phyloP scores from a whole-genome alignment of 352 stramenopile species.

The Phytophthora agathidicida region DNA sequence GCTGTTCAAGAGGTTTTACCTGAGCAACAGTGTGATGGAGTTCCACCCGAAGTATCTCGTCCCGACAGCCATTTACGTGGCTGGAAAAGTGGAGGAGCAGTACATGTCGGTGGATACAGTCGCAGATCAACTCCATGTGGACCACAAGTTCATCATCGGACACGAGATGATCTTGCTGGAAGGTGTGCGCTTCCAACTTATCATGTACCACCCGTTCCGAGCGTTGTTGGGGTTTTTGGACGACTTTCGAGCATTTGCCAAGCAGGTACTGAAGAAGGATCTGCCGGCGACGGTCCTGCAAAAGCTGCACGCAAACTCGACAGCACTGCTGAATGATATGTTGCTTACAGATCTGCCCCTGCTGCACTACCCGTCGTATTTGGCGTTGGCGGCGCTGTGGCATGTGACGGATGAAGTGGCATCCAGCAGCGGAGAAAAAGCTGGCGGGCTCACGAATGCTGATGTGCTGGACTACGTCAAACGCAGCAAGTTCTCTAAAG shows the following conservation, averaged over 20 bases:
- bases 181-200: slow-evolving; percentile 88
- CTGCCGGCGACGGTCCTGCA: slow-evolving; percentile 70
- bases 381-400: slow-evolving; percentile 71
- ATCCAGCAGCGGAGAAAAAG: slow-evolving; percentile 33
- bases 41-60: slow-evolving; percentile 90
- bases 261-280: slow-evolving; percentile 62
- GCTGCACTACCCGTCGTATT: slow-evolving; percentile 63
- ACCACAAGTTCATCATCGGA: slow-evolving; percentile 87
- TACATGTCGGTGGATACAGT: slow-evolving; percentile 90
- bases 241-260: slow-evolving; percentile 77
- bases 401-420: slow-evolving; percentile 64
- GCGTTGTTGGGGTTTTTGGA: slow-evolving; percentile 84
- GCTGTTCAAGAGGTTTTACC: slow-evolving; percentile 90
- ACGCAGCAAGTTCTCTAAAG: slow-evolving; percentile 74
- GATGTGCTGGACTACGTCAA: slow-evolving; percentile 70
- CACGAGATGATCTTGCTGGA: slow-evolving; percentile 90
- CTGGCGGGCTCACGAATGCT: slow-evolving; percentile 35
- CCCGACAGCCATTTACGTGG: slow-evolving; percentile 87
- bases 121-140: slow-evolving; percentile 79
- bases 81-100: slow-evolving; percentile 91
- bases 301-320: slow-evolving; percentile 79
- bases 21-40: slow-evolving; percentile 90
- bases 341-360: slow-evolving; percentile 78
- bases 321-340: slow-evolving; percentile 76
- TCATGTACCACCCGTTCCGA: slow-evolving; percentile 91